A percentile compares a stretch with the other conserved stretches of the same genome.
Evolutionary conservation across 345 rosid species (phyloP).

Genomic region (Syzygium oleosum): DNA sequence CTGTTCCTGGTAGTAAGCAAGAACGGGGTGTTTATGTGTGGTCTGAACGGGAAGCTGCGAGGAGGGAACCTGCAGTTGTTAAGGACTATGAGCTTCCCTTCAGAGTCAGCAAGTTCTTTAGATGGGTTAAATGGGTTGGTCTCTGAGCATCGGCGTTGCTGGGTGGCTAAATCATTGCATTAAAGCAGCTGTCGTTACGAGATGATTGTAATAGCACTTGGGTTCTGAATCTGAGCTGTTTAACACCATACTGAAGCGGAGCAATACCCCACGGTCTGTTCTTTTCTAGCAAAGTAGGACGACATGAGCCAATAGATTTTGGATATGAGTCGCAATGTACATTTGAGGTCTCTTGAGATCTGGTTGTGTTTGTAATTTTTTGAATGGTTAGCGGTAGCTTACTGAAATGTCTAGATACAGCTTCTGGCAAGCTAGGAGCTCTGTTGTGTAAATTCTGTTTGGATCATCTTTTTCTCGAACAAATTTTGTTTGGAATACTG

Average conservation of each 20-base stretch:
- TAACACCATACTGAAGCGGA: not conserved
- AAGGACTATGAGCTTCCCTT: conserved; percentile 89
- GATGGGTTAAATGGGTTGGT: conserved; percentile 99
- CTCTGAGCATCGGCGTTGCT: conserved; percentile 24
- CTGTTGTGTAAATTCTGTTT: not conserved
- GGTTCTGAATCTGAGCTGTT: not conserved
- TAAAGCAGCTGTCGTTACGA: not conserved
- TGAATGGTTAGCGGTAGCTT: not conserved
- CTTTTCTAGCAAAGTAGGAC: not conserved
- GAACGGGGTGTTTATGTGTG: conserved; percentile 92
- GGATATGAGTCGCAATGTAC: not conserved
- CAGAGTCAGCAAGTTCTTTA: conserved; percentile 71
- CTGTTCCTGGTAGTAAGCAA: conserved; percentile 84
- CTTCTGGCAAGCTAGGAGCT: not conserved
- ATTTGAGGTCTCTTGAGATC: not conserved
- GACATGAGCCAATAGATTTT: not conserved
- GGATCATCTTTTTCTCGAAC: not conserved
- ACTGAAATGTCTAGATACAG: not conserved
- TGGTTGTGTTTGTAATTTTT: not conserved
- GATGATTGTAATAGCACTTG: not conserved
- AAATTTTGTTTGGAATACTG: not conserved
- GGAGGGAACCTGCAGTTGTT: conserved; percentile 76
- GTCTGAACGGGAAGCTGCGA: conserved; percentile 81
- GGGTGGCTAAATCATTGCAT: not conserved
- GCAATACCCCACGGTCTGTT: not conserved